These are phyloP conservation scores for Barnettozyma pratensis DNA, from an alignment of 805 yeast species.

Conservation along the genomic window DNA sequence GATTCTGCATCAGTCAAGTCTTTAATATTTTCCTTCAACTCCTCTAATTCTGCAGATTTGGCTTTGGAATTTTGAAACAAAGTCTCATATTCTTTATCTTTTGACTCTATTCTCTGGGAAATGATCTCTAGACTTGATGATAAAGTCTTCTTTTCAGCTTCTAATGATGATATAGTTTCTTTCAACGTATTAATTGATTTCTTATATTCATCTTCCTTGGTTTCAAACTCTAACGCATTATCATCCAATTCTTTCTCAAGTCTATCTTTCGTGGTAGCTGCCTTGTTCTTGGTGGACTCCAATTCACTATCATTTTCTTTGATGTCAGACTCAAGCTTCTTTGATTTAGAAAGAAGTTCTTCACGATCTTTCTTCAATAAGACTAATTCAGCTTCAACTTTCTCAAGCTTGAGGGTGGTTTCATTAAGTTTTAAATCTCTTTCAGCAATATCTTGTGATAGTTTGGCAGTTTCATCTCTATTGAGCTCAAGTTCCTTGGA, in stretches of 20 bases:
- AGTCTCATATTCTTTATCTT: conserved; percentile 20
- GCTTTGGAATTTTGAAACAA: conserved; percentile 11
- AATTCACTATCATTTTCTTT: not conserved
- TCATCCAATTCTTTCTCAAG: conserved; percentile 24
- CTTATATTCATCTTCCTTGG: conserved; percentile 25
- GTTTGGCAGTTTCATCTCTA: not conserved
- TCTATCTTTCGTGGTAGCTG: not conserved
- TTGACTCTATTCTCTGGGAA: conserved; percentile 28
- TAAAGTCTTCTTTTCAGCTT: conserved; percentile 29
- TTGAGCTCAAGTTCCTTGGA: not conserved
- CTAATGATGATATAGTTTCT: conserved; percentile 23
- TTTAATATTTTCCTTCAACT: not conserved
- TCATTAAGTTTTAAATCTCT: not conserved
- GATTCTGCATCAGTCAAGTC: not conserved
- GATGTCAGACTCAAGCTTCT: not conserved
- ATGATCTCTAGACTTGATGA: conserved; percentile 28
- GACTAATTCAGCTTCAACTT: not conserved
- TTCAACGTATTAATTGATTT: conserved; percentile 21
- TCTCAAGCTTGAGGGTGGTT: not conserved
- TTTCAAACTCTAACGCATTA: conserved; percentile 24
- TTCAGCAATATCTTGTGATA: not conserved
- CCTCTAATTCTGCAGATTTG: conserved; percentile 10
- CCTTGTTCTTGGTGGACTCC: not conserved
- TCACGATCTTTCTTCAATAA: not conserved
- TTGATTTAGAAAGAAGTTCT: not conserved